Evolutionary conservation across 352 stramenopile species (phyloP).

Genomic region (Globisporangium irregulare): DNA sequence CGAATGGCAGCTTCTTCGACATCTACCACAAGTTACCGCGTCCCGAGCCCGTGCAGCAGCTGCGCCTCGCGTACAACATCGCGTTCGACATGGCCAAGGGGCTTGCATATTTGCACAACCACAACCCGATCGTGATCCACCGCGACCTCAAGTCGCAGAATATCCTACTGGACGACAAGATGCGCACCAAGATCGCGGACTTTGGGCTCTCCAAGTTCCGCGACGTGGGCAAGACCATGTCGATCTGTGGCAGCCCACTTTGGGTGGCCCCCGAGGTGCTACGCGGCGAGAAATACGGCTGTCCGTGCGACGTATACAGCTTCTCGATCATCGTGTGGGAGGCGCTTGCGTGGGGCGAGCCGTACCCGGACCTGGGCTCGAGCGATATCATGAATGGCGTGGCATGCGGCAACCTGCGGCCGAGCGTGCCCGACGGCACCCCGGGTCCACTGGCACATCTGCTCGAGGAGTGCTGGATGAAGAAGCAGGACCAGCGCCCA

Average conservation of each 20-base stretch:
- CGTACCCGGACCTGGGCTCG: conserved; percentile 73
- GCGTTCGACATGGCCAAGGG: conserved; percentile 90
- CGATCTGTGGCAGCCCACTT: conserved; percentile 76
- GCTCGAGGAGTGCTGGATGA: conserved; percentile 82
- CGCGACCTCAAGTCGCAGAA: conserved; percentile 84
- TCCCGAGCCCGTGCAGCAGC: conserved; percentile 46
- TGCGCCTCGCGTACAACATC: conserved; percentile 74
- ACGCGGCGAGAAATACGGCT: conserved; percentile 79
- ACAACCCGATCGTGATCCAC: conserved; percentile 97
- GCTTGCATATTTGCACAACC: conserved; percentile 96
- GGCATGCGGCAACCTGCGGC: conserved; percentile 65
- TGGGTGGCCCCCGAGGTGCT: conserved; percentile 83
- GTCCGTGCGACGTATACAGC: conserved; percentile 80
- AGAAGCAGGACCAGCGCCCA: conserved; percentile 76
- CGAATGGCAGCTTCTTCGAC: conserved; percentile 84
- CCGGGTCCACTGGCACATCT: conserved; percentile 46
- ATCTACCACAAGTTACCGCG: conserved; percentile 82
- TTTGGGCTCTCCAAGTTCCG: conserved; percentile 84
- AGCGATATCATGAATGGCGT: conserved; percentile 88
- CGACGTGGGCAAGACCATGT: conserved; percentile 86
- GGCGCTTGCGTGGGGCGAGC: conserved; percentile 72
- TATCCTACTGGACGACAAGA: conserved; percentile 78
- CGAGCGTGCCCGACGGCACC: conserved; percentile 68
- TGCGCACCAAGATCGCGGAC: conserved; percentile 83
- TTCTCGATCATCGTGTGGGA: conserved; percentile 91